phyloP scores from a whole-genome alignment of 805 yeast genomes.

The Yamadazyma philogaea region DNA sequence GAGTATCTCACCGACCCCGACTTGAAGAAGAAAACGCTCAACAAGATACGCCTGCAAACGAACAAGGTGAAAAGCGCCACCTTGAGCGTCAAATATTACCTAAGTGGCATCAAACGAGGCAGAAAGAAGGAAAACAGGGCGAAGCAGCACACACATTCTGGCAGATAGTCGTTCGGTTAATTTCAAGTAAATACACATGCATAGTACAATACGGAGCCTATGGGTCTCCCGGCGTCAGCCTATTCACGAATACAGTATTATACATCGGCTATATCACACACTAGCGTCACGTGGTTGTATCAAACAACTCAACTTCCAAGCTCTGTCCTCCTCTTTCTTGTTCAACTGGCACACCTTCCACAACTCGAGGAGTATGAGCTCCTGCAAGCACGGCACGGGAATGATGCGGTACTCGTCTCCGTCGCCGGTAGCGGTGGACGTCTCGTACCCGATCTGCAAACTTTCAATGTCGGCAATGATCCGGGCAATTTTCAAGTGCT shows the following conservation, averaged over 20 bases:
- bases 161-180: not conserved
- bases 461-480: constrained; percentile 65
- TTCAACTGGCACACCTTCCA: constrained; percentile 68
- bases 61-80: not conserved
- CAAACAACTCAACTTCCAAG: constrained; percentile 67
- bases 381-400: constrained; percentile 47
- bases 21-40: constrained; percentile 30
- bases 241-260: too few relatives aligned
- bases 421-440: constrained; percentile 7
- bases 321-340: constrained; percentile 60
- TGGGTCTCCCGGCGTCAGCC: too few relatives aligned
- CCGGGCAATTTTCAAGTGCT: constrained; percentile 63
- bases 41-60: not conserved
- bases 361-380: constrained; percentile 61
- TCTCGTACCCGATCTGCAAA: constrained; percentile 47
- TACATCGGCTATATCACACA: not conserved
- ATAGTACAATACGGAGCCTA: not conserved
- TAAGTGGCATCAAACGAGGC: not conserved
- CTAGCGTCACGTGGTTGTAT: constrained; percentile 49
- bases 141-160: not conserved
- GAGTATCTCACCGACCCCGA: constrained; percentile 35
- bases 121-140: not conserved
- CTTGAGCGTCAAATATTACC: not conserved
- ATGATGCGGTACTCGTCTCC: constrained; percentile 32
- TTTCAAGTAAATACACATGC: not conserved